These are phyloP conservation scores for Penicillium diatomitis DNA, from an alignment of 495 filamentous ascomycete species.

Conservation along the genomic window DNA sequence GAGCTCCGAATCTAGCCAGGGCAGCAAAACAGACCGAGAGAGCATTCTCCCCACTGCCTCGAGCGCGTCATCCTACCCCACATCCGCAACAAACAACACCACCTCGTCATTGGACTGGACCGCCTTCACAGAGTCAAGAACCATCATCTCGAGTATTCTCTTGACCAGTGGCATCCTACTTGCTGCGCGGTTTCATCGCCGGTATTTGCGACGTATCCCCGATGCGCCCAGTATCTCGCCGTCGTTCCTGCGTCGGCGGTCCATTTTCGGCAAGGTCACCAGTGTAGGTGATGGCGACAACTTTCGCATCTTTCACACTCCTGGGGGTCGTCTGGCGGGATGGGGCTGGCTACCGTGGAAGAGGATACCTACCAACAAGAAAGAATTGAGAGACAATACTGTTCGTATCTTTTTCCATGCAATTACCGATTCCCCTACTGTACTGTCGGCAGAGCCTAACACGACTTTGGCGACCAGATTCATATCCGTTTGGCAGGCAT, in stretches of 20 bases:
- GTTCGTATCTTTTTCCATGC: slow-evolving; percentile 37
- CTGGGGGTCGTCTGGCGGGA: slow-evolving; percentile 73
- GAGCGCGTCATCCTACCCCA: slow-evolving; percentile 7
- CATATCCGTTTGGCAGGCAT: slow-evolving; percentile 82
- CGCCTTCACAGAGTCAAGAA: slow-evolving; percentile 57
- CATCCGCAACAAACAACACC: slow-evolving; percentile 9
- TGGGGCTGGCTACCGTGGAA: slow-evolving; percentile 86
- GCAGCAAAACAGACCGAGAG: slow-evolving; percentile 14
- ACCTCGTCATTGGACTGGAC: slow-evolving; percentile 44
- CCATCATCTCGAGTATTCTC: slow-evolving; percentile 57
- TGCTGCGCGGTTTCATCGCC: slow-evolving; percentile 41
- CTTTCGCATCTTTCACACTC: slow-evolving; percentile 88
- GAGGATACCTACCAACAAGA: slow-evolving; percentile 55
- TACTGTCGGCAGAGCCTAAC: background rate
- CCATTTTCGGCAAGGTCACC: slow-evolving; percentile 75
- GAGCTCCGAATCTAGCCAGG: slow-evolving; percentile 31
- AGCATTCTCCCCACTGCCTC: background rate
- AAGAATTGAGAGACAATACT: slow-evolving; percentile 65
- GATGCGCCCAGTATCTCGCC: slow-evolving; percentile 62
- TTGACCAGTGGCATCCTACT: slow-evolving; percentile 58
- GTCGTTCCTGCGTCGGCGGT: slow-evolving; percentile 55
- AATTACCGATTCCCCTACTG: background rate
- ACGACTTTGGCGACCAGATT: slow-evolving; percentile 34
- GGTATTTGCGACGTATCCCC: slow-evolving; percentile 75
- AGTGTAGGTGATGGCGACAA: slow-evolving; percentile 95